Evolutionary conservation across 2,329 filamentous ascomycete genomes (phyloP).

Genomic region (Calonectria hawksworthii): DNA sequence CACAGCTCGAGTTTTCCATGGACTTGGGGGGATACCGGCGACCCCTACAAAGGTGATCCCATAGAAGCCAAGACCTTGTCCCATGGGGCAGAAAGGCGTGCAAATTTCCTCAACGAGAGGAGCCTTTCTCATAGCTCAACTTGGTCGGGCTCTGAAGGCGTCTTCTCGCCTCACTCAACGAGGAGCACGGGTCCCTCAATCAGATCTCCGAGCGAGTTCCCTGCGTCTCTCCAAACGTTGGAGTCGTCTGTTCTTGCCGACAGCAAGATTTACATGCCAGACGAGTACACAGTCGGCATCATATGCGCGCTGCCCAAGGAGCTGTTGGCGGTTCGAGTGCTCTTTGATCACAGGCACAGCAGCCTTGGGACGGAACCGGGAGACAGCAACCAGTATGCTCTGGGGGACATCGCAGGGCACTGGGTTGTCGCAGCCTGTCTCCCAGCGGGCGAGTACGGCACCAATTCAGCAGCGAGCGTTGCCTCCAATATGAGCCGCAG

Average conservation of each 20-base stretch:
- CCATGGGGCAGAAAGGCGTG: not conserved
- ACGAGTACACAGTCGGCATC: slow-evolving; percentile 22
- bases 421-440: slow-evolving; percentile 27
- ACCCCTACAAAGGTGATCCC: not conserved
- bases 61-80: not conserved
- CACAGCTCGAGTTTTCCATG: not conserved
- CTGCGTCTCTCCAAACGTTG: not conserved
- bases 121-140: not conserved
- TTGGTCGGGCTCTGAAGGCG: not conserved
- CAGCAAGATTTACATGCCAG: not conserved
- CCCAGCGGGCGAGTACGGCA: slow-evolving; percentile 23
- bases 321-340: slow-evolving; percentile 15
- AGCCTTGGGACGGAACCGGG: not conserved
- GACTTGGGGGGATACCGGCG: not conserved
- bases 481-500: slow-evolving; percentile 19
- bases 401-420: slow-evolving; percentile 26
- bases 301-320: slow-evolving; percentile 23
- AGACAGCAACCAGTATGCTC: slow-evolving; percentile 22
- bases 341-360: slow-evolving; percentile 20
- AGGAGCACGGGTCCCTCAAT: not conserved
- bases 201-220: not conserved
- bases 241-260: not conserved
- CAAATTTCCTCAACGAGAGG: not conserved
- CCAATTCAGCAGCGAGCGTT: slow-evolving; percentile 10
- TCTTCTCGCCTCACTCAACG: not conserved